Conservation (phyloP, 2,329 filamentous ascomycete genomes). For the Talaromyces rugulosus region DNA sequence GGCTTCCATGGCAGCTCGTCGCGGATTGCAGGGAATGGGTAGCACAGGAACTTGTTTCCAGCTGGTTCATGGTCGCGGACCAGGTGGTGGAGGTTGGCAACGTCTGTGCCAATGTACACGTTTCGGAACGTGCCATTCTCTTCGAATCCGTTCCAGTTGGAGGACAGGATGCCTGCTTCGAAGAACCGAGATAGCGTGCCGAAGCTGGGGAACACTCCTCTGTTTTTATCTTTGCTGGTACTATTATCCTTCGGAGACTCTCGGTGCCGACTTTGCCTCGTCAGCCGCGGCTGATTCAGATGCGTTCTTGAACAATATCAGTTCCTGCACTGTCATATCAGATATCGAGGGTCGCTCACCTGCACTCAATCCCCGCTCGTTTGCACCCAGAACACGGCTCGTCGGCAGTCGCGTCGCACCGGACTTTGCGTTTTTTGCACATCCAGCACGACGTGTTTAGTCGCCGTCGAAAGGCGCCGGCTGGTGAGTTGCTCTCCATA, state of each 20-base stretch:
- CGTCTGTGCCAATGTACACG: constrained; percentile 4
- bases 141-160: constrained; percentile 1
- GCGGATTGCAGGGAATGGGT: constrained; percentile 6
- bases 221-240: background rate
- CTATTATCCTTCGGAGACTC: background rate
- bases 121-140: constrained; percentile 6
- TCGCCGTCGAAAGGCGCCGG: background rate
- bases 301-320: background rate
- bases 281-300: background rate
- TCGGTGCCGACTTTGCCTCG: background rate
- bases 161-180: constrained; percentile 1
- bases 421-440: constrained; percentile 4
- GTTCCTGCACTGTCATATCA: background rate
- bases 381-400: background rate
- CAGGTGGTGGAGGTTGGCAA: constrained; percentile 7
- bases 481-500: background rate
- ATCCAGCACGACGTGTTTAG: constrained; percentile 2
- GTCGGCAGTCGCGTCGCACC: background rate
- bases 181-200: constrained; percentile 1
- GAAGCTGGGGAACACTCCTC: background rate
- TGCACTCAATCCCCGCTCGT: background rate
- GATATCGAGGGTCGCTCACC: background rate
- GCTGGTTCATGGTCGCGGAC: constrained; percentile 2
- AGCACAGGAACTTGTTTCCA: background rate
- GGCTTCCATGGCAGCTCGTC: constrained; percentile 5